Percentiles rank a stretch among this genome's conserved stretches.
Evolutionary conservation across 2,329 filamentous ascomycete genomes (phyloP).

Genomic region (Tolypocladium ophioglossoides): DNA sequence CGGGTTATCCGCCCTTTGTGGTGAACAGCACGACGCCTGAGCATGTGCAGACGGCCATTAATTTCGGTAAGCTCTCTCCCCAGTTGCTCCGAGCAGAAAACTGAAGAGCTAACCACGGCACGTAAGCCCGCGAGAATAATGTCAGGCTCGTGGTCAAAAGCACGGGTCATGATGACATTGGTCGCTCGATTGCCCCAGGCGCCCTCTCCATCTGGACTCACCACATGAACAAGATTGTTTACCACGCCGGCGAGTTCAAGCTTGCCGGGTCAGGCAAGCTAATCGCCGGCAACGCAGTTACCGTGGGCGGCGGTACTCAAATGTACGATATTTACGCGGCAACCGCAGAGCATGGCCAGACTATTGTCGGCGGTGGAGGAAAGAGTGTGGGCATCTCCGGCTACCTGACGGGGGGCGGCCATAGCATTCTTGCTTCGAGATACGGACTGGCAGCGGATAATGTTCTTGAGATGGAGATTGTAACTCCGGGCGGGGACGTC

Average conservation of each 20-base stretch:
- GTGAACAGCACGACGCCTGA: constrained; percentile 22
- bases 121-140: constrained; percentile 27
- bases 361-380: constrained; percentile 43
- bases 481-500: constrained; percentile 40
- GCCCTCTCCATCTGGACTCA: constrained; percentile 45
- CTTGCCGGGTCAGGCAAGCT: constrained; percentile 27
- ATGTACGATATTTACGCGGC: constrained; percentile 34
- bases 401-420: constrained; percentile 51
- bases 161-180: constrained; percentile 32
- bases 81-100: background rate
- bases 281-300: constrained; percentile 39
- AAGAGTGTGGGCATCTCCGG: constrained; percentile 49
- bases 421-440: constrained; percentile 39
- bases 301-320: constrained; percentile 40
- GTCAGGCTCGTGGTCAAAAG: constrained; percentile 30
- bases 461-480: constrained; percentile 45
- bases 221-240: constrained; percentile 27
- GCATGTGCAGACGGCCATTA: constrained; percentile 22
- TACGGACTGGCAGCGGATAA: constrained; percentile 54
- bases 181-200: constrained; percentile 35
- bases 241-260: constrained; percentile 28
- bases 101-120: background rate
- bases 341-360: constrained; percentile 24
- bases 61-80: constrained; percentile 28
- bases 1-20: constrained; percentile 25